Evolutionary conservation across 129 eudicot species (phyloP), one percentile per base, ranked within the genome.

Genomic region (Glebionis coronaria): DNA sequence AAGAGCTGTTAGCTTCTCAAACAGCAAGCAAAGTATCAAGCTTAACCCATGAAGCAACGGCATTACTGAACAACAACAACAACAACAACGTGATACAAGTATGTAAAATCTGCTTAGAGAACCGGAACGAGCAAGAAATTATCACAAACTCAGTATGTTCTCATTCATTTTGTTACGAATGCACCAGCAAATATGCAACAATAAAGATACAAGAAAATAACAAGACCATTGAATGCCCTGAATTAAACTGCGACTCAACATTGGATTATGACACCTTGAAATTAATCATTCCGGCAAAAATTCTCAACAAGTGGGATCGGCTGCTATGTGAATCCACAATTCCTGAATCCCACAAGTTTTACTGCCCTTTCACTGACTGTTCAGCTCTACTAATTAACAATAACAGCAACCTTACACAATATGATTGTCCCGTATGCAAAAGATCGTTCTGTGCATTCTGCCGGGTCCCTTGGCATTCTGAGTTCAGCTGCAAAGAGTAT

Each of bases 381-480:
- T 78, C 84, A 1, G 75, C 78, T 25, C 11, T 84, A 72, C 63
- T 78, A 25, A 63, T 77, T 0, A 71, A 76, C 9, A 85, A 84
- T 61, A 64, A 68, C 4, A 45, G 44, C 27, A 61, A 10, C 40
- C 57, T 71, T 12, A 59, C 75, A 0, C 61, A 78, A 29, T 69
- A 54, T 1, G 47, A 70, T 18, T 81, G 86, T 46, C 83, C 83
- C 2, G 25, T 51, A 2, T 84, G 90, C 68, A 56, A 31, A 44
- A 56, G 90, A 25, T 27, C 50, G 6, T 74, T 81, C 27, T 84
- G 90, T 50, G 90, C 79, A 3, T 47, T 10, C 18, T 84, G 86
- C 44, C 78, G 74, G 4, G 90, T 84, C 16, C 86, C 84, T 0
- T 84, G 90, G 90, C 86, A 81, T 72, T 46, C 80, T 3, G 82